These are phyloP conservation scores for Brettanomyces bruxellensis DNA, from an alignment of 805 yeast genomes.

Conservation along the genomic window DNA sequence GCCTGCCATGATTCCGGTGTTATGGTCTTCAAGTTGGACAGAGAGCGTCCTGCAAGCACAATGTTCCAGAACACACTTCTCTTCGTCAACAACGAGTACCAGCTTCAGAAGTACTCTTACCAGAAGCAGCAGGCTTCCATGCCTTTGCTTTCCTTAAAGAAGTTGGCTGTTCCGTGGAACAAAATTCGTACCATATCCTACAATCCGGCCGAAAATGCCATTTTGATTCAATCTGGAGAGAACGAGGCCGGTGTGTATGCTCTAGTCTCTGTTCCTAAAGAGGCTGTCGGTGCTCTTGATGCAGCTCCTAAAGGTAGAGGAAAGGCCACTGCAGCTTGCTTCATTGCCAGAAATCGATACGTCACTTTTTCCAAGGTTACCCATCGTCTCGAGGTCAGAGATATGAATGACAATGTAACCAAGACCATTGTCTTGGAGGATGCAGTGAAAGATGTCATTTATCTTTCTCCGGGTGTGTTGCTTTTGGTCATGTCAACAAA, in stretches of 20 bases:
- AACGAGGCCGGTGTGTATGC: constrained; percentile 62
- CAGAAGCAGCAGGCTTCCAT: constrained; percentile 52
- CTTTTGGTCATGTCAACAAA: constrained; percentile 62
- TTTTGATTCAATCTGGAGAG: constrained; percentile 73
- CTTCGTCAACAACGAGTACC: constrained; percentile 76
- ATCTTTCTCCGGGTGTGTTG: constrained; percentile 78
- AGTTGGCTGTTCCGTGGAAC: constrained; percentile 78
- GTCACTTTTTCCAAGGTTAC: constrained; percentile 63
- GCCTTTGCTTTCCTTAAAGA: constrained; percentile 78
- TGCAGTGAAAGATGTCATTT: constrained; percentile 61
- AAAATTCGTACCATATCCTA: constrained; percentile 78
- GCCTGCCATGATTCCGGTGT: constrained; percentile 96
- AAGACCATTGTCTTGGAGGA: constrained; percentile 65
- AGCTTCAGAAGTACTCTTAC: constrained; percentile 73
- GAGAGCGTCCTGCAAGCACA: constrained; percentile 92
- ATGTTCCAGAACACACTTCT: constrained; percentile 63
- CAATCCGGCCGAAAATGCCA: constrained; percentile 86
- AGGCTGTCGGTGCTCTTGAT: constrained; percentile 88
- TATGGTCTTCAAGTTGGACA: constrained; percentile 93
- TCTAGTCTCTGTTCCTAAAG: constrained; percentile 70
- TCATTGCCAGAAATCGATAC: constrained; percentile 92
- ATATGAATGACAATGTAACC: constrained; percentile 72
- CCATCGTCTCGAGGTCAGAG: constrained; percentile 72
- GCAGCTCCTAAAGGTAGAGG: constrained; percentile 77
- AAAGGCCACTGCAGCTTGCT: constrained; percentile 75